A percentile compares a stretch with the other conserved stretches of the same genome.
These are phyloP conservation scores for Lodderomyces metapsilosis DNA, from an alignment of 1,139 yeast species.

Conservation along the genomic window DNA sequence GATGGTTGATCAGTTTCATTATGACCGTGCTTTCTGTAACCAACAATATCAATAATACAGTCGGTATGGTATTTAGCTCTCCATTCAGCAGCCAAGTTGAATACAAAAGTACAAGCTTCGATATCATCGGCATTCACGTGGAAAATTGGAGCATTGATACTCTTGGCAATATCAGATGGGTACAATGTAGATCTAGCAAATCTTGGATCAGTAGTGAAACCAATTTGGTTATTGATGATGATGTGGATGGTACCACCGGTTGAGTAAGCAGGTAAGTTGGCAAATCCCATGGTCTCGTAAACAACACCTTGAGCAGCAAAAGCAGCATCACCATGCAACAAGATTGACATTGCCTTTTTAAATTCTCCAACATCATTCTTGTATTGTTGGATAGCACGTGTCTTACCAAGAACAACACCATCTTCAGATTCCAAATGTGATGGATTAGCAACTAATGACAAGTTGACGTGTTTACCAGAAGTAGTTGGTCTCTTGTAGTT, in stretches of 20 bases:
- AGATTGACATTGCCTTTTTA: conserved; percentile 85
- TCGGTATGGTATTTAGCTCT: conserved; percentile 95
- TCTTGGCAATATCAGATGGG: conserved; percentile 96
- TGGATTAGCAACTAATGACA: conserved; percentile 96
- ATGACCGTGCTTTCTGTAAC: conserved; percentile 98
- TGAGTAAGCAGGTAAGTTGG: conserved; percentile 88
- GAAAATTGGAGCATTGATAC: conserved; percentile 97
- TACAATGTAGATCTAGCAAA: conserved; percentile 96
- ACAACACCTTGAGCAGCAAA: conserved; percentile 99
- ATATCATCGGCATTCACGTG: conserved; percentile 98
- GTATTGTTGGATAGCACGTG: conserved; percentile 93
- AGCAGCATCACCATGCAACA: conserved; percentile 99
- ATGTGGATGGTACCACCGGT: conserved; percentile 98
- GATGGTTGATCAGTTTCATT: conserved; percentile 99
- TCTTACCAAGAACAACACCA: conserved; percentile 97
- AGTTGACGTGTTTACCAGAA: conserved; percentile 92
- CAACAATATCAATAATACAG: conserved; percentile 93
- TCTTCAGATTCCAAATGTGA: conserved; percentile 99
- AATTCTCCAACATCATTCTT: conserved; percentile 81
- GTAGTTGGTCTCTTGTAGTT: conserved; percentile 98
- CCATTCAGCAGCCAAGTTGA: conserved; percentile 98
- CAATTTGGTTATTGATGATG: conserved; percentile 96
- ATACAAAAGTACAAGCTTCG: conserved; percentile 87
- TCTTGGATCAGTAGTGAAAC: conserved; percentile 98
- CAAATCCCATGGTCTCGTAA: conserved; percentile 96